Evolutionary conservation across 257 asterid genomes (phyloP), one percentile per base, ranked within the genome.

Genomic region (Cruciata laevipes): DNA sequence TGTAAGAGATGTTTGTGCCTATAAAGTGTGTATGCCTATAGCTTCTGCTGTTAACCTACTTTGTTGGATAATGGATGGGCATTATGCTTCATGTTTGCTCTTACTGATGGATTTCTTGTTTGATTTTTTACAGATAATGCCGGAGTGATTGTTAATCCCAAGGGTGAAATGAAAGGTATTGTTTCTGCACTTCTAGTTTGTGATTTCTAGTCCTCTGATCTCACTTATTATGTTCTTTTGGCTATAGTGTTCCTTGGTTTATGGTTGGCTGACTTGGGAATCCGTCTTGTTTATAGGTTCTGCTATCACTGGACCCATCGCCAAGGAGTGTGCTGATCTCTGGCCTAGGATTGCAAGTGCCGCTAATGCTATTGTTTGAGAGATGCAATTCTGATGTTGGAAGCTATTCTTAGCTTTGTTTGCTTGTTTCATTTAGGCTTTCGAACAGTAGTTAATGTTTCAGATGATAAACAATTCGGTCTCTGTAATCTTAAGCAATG

Each of bases 151-250:
- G 89, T 83, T 61, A 83, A 81, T 70, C 86, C 88, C 55, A 83
- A 83, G 73, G 86, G 86, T 14, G 89, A 84, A 79, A 84, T 84
- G 89, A 84, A 84, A 81, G 89, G 89, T 84, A 77, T 33, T 24
- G 3, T 5, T 31, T 25, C 20, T 17, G 16, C 25, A 31, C 23
- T 35, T 1, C 16, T 0, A 7, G 7, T 21, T 16, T 3, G 13
- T 55, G 25, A 7, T 20, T 6, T 1, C 5, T 53, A 6, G 8
- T 59, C 3, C 3, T 30, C 42, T 25, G 18, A 3, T 18, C 5
- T 1, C 6, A 42, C 14, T 1, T 0, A 3, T 53, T 7, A 4
- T n/a, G 25, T 20, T 65, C 55, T 60, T 42, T 27, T 32, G 21
- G 0, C 1, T n/a, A 11, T 40, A 5, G 2, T 66, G 33, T 24